Base-by-base conservation (phyloP, 2,329 filamentous ascomycete species). In the Exophiala viscosa region DNA sequence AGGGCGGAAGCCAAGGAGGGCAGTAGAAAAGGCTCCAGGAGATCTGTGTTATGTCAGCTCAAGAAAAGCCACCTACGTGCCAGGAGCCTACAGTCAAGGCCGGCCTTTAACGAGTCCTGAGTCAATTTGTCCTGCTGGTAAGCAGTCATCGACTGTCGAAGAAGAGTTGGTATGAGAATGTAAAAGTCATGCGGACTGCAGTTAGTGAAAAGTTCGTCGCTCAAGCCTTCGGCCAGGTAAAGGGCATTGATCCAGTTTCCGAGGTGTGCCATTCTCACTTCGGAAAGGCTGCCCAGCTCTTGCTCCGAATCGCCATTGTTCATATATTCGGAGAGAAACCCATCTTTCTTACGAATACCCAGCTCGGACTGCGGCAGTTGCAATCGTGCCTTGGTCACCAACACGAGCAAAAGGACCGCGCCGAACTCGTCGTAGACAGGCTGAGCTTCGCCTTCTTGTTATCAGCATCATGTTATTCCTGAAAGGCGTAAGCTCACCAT, bases 381-480 rank as follows among this genome's bases (percentile, higher is more conserved):
- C 57, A 83, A 83, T 40, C 82, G 80, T 61, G 82, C 74, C 28
- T 80, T 75, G 52, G 81, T 77, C 0, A 78, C 76, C 36, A 83
- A 69, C 3, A 83, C 71, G 35, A 85, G 70, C 1, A 85, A 70
- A 10, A 86, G 68, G 17, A 85, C 76, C 11, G 80, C 79, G 2
- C 81, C 80, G 54, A 85, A 86, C 58, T 86, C 83, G 59, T 86
- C 82, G 57, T 85, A 86, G 2, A 84, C 75, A 0, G 82, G 82
- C 60, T 84, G 82, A 48, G 80, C 81, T 60, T 86, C 82, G 41
- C 76, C 74, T 76, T 45, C 32, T 1, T 35, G 11, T 34, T 18
- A 7, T 55, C 66, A 44, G 69, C 61, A 52, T 41, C 50, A 14
- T 51, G 45, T 23, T 14, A 23, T 11, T n/a, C 14, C 6, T 15